These are phyloP conservation scores for Pythium aquatile DNA, from an alignment of 352 stramenopile species.

Conservation along the genomic window DNA sequence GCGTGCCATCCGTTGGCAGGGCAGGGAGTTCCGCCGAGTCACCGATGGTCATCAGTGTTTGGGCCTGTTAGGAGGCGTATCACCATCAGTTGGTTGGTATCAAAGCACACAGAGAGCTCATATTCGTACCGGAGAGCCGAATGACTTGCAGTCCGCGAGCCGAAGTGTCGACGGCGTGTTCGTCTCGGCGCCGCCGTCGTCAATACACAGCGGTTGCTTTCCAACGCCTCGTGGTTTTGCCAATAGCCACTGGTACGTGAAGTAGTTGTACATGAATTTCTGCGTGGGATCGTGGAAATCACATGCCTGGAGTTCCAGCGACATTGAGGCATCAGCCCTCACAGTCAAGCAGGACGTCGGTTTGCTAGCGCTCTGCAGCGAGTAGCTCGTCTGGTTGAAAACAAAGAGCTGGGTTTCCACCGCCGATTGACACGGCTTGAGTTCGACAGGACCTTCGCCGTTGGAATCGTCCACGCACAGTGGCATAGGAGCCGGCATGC, in stretches of 20 bases:
- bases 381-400: constrained; percentile 8
- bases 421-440: background rate
- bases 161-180: background rate
- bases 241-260: constrained; percentile 12
- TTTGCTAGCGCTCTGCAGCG: constrained; percentile 3
- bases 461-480: background rate
- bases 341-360: background rate
- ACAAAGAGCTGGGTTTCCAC: constrained; percentile 7
- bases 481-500: background rate
- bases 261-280: constrained; percentile 14
- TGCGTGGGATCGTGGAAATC: background rate
- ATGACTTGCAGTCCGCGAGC: background rate
- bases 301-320: background rate
- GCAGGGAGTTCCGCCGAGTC: background rate
- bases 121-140: constrained; percentile 3
- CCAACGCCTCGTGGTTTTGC: background rate
- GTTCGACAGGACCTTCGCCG: background rate
- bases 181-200: background rate
- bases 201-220: constrained; percentile 1
- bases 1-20: background rate
- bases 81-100: too few species aligned
- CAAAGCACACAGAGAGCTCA: background rate
- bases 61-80: background rate
- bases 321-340: background rate
- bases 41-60: constrained; percentile 1